A percentile compares a stretch with the other conserved stretches of the same genome.
Evolutionary conservation across 139 green algal species (phyloP).

Genomic region (Closterium sp.): DNA sequence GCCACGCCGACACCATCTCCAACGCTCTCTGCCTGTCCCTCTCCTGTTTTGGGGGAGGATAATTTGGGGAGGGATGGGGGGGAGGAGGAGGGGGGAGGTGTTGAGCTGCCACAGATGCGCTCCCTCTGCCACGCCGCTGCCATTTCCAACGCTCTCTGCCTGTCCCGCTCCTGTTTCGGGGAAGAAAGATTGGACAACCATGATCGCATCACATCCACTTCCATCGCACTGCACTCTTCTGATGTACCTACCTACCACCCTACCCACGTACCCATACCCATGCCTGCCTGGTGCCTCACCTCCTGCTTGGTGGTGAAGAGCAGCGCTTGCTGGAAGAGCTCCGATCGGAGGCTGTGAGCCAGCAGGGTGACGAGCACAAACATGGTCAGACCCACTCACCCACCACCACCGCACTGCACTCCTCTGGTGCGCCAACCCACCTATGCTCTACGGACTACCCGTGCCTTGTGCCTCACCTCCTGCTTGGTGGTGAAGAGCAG

Average conservation of each 20-base stretch:
- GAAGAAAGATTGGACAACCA: too few relatives aligned
- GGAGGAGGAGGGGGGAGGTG: too few relatives aligned
- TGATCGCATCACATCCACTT: too few relatives aligned
- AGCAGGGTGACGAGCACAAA: too few relatives aligned
- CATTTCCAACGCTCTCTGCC: background rate
- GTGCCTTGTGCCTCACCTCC: background rate
- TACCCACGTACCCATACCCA: too few relatives aligned
- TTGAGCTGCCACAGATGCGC: conserved; percentile 19
- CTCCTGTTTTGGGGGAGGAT: background rate
- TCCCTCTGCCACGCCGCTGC: conserved; percentile 20
- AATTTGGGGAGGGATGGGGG: too few relatives aligned
- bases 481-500: conserved; percentile 8
- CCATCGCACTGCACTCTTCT: too few relatives aligned
- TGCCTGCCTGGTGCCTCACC: background rate
- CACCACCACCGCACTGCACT: too few relatives aligned
- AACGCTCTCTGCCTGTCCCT: background rate
- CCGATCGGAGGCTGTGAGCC: background rate
- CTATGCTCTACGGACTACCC: too few relatives aligned
- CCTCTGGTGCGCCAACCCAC: background rate
- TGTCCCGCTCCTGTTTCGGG: background rate
- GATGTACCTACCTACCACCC: background rate
- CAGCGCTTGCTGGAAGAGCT: conserved; percentile 14
- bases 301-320: conserved; percentile 12
- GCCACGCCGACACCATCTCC: conserved; percentile 12
- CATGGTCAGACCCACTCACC: conserved; percentile 22